Percentiles rank a stretch among this genome's conserved stretches.
phyloP scores from a whole-genome alignment of 148 eudicot species.

The Rhododendron vialii region DNA sequence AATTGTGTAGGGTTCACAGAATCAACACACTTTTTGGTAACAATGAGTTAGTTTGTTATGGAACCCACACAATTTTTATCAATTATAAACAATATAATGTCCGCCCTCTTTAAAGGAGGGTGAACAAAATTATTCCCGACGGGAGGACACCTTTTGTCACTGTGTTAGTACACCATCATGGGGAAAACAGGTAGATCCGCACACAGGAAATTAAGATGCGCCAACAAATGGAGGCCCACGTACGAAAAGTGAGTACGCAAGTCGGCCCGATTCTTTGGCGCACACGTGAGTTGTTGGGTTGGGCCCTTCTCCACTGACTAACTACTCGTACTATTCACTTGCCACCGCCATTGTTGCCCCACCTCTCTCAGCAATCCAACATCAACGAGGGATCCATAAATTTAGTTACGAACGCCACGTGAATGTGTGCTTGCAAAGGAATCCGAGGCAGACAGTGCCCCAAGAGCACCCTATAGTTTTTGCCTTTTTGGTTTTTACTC shows the following conservation, averaged over 20 bases:
- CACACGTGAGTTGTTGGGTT: neutral
- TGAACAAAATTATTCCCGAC: too few species aligned
- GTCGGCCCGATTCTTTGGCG: neutral
- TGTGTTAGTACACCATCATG: neutral
- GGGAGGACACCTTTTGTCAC: neutral
- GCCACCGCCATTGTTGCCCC: neutral
- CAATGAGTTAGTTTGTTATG: too few species aligned
- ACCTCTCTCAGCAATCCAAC: too few species aligned
- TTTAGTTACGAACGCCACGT: neutral
- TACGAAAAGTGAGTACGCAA: neutral
- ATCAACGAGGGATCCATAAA: neutral
- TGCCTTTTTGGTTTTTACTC: too few species aligned
- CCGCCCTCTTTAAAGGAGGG: too few species aligned
- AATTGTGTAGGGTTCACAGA: too few species aligned
- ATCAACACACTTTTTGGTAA: too few species aligned
- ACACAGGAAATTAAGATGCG: neutral
- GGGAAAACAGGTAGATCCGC: neutral
- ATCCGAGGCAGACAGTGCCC: neutral
- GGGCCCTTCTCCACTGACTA: neutral
- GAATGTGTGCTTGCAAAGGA: neutral
- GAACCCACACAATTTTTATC: too few species aligned
- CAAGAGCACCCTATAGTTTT: neutral
- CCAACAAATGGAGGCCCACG: neutral
- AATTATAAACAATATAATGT: rapidly evolving
- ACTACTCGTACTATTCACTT: too few species aligned